Evolutionary conservation across 1,284 basidiomycete genomes (phyloP), one percentile per base, ranked within the genome.

Genomic region (Irpex rosettiformis): DNA sequence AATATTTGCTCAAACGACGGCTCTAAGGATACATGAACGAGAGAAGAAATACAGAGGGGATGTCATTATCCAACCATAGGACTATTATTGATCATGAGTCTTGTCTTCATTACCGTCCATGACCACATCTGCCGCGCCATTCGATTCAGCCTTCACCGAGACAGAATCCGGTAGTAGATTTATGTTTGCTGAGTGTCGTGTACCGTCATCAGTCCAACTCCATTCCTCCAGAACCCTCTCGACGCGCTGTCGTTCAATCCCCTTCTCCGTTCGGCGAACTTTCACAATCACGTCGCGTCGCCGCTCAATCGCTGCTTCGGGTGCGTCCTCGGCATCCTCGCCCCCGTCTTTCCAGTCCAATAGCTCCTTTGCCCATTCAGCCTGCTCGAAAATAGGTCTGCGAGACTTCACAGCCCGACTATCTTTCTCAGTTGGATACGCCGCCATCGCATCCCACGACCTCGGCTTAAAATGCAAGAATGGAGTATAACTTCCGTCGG

Each of bases 401-500:
- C 29, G 27, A 13, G 25, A 40, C 29, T 61, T 62, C 2, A 57
- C 43, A 7, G 42, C 54, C 33, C 24, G 43, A 11, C 25, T 76
- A 55, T 73, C 77, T 33, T 72, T 72, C 66, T 80, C 78, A 13
- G 70, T 70, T 18, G 75, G 72, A 27, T 73, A 71, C 63, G 81
- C 78, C 27, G 71, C 67, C 24, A 82, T 72, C 25, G 68, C 72
- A 62, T 89, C 87, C 88, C 88, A 91, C 40, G 66, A 64, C 66
- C 78, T 82, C 0, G 86, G 89, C 67, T 77, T 80, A 74, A 88
- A 91, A 67, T 91, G 84, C 62, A 74, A 80, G 70, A 90, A 89
- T 43, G 57, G 61, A 61, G 28, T 70, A 62, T 2, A 67, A 62
- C 42, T 66, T 67, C 56, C 60, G 3, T 64, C 67, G 63, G 65